Base-by-base conservation (phyloP, 1,284 basidiomycete genomes). In the Cerioporus squamosus region DNA sequence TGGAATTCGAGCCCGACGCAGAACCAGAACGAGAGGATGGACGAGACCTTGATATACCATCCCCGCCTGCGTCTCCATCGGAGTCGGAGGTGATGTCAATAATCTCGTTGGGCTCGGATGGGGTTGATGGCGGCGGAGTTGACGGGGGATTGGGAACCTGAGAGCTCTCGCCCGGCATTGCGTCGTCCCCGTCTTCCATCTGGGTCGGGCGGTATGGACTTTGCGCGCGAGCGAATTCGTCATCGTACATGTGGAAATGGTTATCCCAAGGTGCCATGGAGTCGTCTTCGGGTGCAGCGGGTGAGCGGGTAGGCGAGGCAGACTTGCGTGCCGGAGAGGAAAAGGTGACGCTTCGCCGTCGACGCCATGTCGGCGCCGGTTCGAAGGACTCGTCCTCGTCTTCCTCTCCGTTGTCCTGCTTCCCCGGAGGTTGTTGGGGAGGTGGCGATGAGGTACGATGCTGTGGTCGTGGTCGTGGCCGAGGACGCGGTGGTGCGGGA, bases 21-120 rank as follows among this genome's bases (percentile, higher is more conserved):
- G 53, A 46, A 23, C 22, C 49, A 2, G 55, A 52, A 17, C 24
- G 39, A 3, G 58, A 53, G 24, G 26, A 18, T 40, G 53, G 44
- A 6, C 14, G 20, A 14, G 15, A 9, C 20, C 5, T 7, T n/a
- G 40, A 42, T 3, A n/a, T 10, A 7, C 40, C 39, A 26, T 29
- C 40, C 10, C 39, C 44, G 15, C 44, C 29, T n/a, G 50, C 40
- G 18, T 31, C 45, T 14, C 42, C 44, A 6, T 48, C 59, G 8
- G 48, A 46, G 40, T 53, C 51, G 18, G 59, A 58, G 18, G 47
- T 49, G 47, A 60, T 29, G 26, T 63, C 61, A n/a, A 63, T 57
- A 42, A 63, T 20, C 3, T 63, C 62, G 29, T 53, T 56, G 24
- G 59, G n/a, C n/a, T n/a, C n/a, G n/a, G n/a, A n/a, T n/a, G n/a